Base-by-base conservation (phyloP, 495 filamentous ascomycete species). In the Tuber indicum region DNA sequence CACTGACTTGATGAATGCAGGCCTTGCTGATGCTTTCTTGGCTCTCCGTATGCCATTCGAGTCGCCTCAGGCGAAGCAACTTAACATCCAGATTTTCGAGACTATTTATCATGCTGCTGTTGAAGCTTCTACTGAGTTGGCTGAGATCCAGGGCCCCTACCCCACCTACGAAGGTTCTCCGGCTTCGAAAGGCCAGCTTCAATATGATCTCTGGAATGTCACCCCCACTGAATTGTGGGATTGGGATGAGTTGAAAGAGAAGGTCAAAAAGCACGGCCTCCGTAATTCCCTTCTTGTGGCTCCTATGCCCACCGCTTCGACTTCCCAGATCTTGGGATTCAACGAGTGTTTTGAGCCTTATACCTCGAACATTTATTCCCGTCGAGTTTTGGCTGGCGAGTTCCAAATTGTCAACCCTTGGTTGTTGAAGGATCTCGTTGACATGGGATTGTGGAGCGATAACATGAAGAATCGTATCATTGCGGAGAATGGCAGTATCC, bases 391-490 rank as follows among this genome's bases (percentile, higher is more conserved):
- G 77, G 96, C 96, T 76, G 96, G 96, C 83, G 96, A 99, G 84
- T 99, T 99, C 90, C 96, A 99, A 86, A 93, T 99, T 72, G 96
- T 99, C 85, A 99, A 99, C 88, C 96, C 96, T 43, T 98, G 96
- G 96, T 87, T 99, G 72, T 90, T 99, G 74, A 98, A 97, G 88
- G 96, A 99, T 82, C 90, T 99, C 23, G 96, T 99, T 76, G 96
- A 99, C 81, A 92, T 98, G 87, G 96, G 96, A 78, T 89, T 99
- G 45, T 99, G 96, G 96, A 97, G 94, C 49, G 96, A 99, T 86
- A 94, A 94, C 88, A 99, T 99, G 96, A 99, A 99, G 89, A 99
- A 99, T 87, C 93, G 96, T 80, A 99, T 99, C 88, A 98, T 99
- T 82, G 91, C 96, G 77, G 95, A 96, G 72, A 94, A 93, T 79